These are phyloP conservation scores for Trichophyton schoenleinii DNA, from an alignment of 2,329 filamentous ascomycete species.

Conservation along the genomic window DNA sequence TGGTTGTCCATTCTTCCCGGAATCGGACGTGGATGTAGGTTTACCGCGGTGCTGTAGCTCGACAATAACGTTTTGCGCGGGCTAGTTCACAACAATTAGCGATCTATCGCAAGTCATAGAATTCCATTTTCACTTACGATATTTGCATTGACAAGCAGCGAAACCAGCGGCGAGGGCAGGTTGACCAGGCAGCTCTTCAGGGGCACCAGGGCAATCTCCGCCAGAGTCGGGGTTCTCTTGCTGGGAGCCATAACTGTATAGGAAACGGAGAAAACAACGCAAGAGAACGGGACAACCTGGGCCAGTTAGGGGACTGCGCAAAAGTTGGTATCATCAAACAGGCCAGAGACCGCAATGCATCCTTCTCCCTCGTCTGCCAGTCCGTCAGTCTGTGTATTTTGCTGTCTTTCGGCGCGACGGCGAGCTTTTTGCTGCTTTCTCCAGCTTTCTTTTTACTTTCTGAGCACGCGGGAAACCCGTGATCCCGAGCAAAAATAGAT, in stretches of 20 bases:
- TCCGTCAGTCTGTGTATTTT: neutral
- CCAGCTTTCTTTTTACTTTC: neutral
- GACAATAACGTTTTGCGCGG: conserved; percentile 90
- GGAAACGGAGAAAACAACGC: neutral
- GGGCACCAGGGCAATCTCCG: conserved; percentile 73
- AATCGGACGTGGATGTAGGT: conserved; percentile 38
- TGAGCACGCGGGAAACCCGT: conserved; percentile 1
- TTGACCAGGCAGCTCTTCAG: conserved; percentile 94
- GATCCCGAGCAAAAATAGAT: conserved; percentile 4
- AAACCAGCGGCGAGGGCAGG: conserved; percentile 71
- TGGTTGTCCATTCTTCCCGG: conserved; percentile 34
- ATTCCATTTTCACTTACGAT: conserved; percentile 48
- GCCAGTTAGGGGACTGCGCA: neutral
- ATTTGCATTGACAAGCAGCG: conserved; percentile 76
- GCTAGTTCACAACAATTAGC: conserved; percentile 36
- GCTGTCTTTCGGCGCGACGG: neutral
- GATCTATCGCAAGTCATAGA: neutral
- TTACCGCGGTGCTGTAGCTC: conserved; percentile 63
- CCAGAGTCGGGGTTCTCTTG: conserved; percentile 50
- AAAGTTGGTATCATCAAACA: neutral
- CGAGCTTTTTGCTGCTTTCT: neutral
- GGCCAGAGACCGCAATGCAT: neutral
- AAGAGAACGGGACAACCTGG: neutral
- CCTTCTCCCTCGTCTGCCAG: neutral
- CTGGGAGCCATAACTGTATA: conserved; percentile 27